phyloP scores from a whole-genome alignment of 805 yeast species.

The Danielia reshetovae region DNA sequence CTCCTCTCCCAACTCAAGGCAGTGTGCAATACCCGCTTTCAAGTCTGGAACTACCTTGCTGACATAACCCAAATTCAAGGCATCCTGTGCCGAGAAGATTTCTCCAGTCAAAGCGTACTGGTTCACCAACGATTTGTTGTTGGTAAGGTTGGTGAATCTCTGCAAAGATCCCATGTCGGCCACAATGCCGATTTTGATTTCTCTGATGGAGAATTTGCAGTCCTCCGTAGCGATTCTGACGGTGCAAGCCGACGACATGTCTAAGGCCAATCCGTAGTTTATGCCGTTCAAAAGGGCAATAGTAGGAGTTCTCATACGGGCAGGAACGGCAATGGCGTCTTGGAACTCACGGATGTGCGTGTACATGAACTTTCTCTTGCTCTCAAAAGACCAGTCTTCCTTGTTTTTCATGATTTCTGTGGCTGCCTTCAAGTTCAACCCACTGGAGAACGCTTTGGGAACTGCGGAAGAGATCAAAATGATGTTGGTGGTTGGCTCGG shows the following conservation, averaged over 20 bases:
- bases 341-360: slow-evolving; percentile 56
- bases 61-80: slow-evolving; percentile 53
- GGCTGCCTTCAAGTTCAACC: slow-evolving; percentile 52
- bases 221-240: slow-evolving; percentile 55
- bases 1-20: slow-evolving; percentile 45
- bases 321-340: slow-evolving; percentile 46
- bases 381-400: slow-evolving; percentile 10
- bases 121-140: slow-evolving; percentile 53
- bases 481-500: slow-evolving; percentile 43
- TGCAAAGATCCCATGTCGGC: slow-evolving; percentile 80
- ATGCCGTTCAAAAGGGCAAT: slow-evolving; percentile 65
- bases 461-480: slow-evolving; percentile 53
- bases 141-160: slow-evolving; percentile 52
- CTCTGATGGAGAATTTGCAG: slow-evolving; percentile 56
- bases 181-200: slow-evolving; percentile 67
- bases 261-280: slow-evolving; percentile 64
- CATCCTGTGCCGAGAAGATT: slow-evolving; percentile 51
- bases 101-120: slow-evolving; percentile 64
- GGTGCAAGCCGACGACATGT: slow-evolving; percentile 55
- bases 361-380: slow-evolving; percentile 26
- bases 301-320: slow-evolving; percentile 53
- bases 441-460: slow-evolving; percentile 59
- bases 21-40: slow-evolving; percentile 46
- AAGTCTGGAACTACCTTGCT: slow-evolving; percentile 43
- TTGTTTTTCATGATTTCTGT: slow-evolving; percentile 7